A percentile compares a stretch with the other conserved stretches of the same genome.
Conservation (phyloP, 176 grass and related monocot species). For the Zoysia japonica region DNA sequence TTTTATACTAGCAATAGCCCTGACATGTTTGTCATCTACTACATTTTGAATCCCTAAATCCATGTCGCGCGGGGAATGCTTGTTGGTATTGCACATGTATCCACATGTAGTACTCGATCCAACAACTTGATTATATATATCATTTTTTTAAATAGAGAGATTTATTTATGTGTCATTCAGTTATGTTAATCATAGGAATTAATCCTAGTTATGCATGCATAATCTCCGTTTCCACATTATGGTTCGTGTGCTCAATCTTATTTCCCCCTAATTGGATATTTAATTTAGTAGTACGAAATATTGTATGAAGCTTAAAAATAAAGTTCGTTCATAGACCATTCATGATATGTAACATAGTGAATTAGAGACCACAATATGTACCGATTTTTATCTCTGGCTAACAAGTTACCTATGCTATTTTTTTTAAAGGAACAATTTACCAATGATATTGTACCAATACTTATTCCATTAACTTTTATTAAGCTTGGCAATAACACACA, state of each 20-base stretch:
- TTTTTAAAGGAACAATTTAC: no score
- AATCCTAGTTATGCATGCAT: not conserved
- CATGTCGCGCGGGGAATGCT: conserved; percentile 6
- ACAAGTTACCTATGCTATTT: not conserved
- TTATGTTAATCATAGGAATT: not conserved
- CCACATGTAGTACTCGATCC: not conserved
- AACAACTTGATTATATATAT: no score
- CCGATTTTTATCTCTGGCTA: not conserved
- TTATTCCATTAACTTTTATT: not conserved
- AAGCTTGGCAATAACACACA: not conserved
- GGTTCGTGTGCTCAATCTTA: no score
- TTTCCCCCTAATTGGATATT: no score
- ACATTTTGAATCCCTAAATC: conserved; percentile 44
- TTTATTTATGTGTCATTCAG: conserved; percentile 3
- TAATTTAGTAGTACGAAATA: no score
- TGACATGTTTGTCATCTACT: conserved; percentile 47
- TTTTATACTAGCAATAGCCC: conserved; percentile 20
- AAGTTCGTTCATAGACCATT: no score
- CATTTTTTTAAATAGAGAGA: no score
- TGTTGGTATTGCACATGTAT: conserved; percentile 5
- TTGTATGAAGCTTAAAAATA: no score
- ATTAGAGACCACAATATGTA: no score
- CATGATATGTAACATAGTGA: no score
- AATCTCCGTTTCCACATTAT: no score
- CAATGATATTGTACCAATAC: no score